Percentiles rank a stretch among this genome's conserved stretches.
phyloP scores from a whole-genome alignment of 2,329 filamentous ascomycete species.

The Penicillium olsonii region DNA sequence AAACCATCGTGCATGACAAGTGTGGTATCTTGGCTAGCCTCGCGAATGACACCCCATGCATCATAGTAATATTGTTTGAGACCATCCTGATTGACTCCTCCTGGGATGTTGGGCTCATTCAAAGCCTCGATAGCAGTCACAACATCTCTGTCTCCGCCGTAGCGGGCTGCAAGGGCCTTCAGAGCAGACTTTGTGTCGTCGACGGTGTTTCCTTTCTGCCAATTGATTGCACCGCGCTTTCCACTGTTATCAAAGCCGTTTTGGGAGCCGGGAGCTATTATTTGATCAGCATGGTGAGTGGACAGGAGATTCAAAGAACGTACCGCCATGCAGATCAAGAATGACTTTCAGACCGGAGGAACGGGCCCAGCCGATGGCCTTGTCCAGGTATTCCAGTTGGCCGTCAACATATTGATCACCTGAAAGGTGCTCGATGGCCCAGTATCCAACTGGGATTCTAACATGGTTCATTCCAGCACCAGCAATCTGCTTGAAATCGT shows the following conservation, averaged over 20 bases:
- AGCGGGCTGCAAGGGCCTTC: conserved; percentile 59
- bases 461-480: conserved; percentile 62
- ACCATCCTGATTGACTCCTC: conserved; percentile 44
- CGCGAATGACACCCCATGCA: conserved; percentile 50
- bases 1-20: conserved; percentile 59
- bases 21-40: conserved; percentile 46
- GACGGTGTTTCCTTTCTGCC: conserved; percentile 41
- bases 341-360: conserved; percentile 62
- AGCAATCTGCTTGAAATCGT: conserved; percentile 59
- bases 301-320: conserved; percentile 23
- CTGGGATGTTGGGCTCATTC: conserved; percentile 44
- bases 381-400: conserved; percentile 59
- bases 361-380: conserved; percentile 61
- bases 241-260: conserved; percentile 71
- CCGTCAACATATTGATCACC: conserved; percentile 65
- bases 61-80: conserved; percentile 59
- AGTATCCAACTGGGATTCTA: conserved; percentile 67
- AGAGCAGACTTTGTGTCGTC: conserved; percentile 54
- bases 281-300: conserved; percentile 4
- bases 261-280: conserved; percentile 59
- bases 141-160: conserved; percentile 59
- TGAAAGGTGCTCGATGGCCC: conserved; percentile 57
- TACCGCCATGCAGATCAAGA: conserved; percentile 68
- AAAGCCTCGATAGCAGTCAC: conserved; percentile 54
- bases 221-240: conserved; percentile 41